phyloP scores from a whole-genome alignment of 2,329 filamentous ascomycete genomes.

The Aureobasidium leucospermi region DNA sequence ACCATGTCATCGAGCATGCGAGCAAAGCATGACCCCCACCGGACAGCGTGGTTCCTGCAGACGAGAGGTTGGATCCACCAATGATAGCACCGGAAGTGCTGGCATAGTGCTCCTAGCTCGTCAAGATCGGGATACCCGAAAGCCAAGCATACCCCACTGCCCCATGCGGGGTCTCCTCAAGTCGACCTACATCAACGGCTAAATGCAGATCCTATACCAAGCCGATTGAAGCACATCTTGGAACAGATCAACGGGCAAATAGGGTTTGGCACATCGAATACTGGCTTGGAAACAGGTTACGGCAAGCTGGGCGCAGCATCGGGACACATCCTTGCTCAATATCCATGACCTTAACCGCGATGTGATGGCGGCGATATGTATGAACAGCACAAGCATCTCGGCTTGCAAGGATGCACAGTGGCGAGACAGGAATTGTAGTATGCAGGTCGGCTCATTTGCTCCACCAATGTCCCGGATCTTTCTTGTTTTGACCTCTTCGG shows the following conservation, averaged over 20 bases:
- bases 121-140: not conserved
- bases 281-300: not conserved
- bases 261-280: not conserved
- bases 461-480: constrained; percentile 11
- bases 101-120: not conserved
- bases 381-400: not conserved
- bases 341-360: not conserved
- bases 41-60: constrained; percentile 1
- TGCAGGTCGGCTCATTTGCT: not conserved
- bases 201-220: constrained; percentile 10
- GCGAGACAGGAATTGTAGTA: not conserved
- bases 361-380: not conserved
- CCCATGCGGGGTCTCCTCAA: not conserved
- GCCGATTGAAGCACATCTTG: constrained; percentile 2
- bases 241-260: constrained; percentile 4
- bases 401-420: not conserved
- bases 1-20: constrained; percentile 9
- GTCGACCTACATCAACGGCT: not conserved
- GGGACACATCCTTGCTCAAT: not conserved
- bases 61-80: not conserved
- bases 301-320: not conserved
- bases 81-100: not conserved
- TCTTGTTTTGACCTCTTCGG: constrained; percentile 11
- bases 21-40: not conserved
- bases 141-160: not conserved